Evolutionary conservation across 768 basidiomycete species (phyloP).

Genomic region (Lactarius akahatsu): DNA sequence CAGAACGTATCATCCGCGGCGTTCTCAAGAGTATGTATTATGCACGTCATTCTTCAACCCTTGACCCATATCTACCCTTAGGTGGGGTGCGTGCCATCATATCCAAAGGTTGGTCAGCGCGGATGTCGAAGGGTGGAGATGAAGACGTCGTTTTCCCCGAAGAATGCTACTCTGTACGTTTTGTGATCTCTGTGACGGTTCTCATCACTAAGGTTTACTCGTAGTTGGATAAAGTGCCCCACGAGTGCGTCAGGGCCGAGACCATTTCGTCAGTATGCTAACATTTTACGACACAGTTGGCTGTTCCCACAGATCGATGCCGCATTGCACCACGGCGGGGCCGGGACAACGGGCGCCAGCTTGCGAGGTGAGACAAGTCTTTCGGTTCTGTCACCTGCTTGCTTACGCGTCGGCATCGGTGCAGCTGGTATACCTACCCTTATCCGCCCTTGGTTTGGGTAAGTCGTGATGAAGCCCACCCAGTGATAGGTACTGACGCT

Average conservation of each 20-base stretch:
- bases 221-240: constrained; percentile 61
- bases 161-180: constrained; percentile 46
- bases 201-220: constrained; percentile 27
- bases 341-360: constrained; percentile 69
- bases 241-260: constrained; percentile 43
- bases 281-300: constrained; percentile 40
- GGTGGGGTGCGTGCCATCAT: constrained; percentile 66
- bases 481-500: not conserved
- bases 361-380: constrained; percentile 40
- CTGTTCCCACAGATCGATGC: constrained; percentile 61
- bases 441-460: constrained; percentile 71
- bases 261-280: constrained; percentile 5
- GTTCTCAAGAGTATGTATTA: constrained; percentile 54
- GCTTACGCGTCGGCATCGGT: not conserved
- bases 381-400: not conserved
- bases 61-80: constrained; percentile 30
- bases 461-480: constrained; percentile 14
- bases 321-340: constrained; percentile 66
- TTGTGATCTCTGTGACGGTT: not conserved
- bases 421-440: constrained; percentile 60
- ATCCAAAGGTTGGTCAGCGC: constrained; percentile 64
- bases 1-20: constrained; percentile 55
- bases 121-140: constrained; percentile 46
- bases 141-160: constrained; percentile 48
- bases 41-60: not conserved